Evolutionary conservation across 140 eudicot species (phyloP), one percentile per base, ranked within the genome.

Genomic region (Bidens hawaiensis): DNA sequence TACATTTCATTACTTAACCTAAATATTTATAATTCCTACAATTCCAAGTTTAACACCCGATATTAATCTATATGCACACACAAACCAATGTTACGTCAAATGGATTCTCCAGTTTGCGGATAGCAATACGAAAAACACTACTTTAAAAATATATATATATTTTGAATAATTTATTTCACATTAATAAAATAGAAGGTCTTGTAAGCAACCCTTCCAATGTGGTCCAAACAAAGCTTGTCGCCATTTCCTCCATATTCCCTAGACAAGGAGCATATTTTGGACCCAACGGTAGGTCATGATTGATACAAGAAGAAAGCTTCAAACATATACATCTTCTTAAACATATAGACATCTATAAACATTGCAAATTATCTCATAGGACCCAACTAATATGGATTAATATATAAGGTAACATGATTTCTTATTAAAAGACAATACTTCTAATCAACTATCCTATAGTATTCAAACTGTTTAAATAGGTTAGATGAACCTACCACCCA

Each of bases 241-340:
- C 21, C 58, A 62, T 62, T 52, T 49, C 15, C n/a, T 65, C n/a
- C 76, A 62, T 42, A 42, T 42, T 42, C 49, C 49, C 18, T 42
- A 42, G 49, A 71, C 76, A 49, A 48, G 17, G 59, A 52, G 76
- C 64, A 61, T 62, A 62, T 42, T 71, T 62, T 62, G 70, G 76
- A 51, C 70, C 64, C 71, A 62, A 71, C 50, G 52, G 76, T 71
- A 40, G 45, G 76, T 25, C 40, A 62, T 62, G 30, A 71, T 62
- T 52, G 47, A 71, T 52, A 28, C 71, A 62, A 62, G 14, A 71
- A 71, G 76, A 51, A 53, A 56, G 55, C 76, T 63, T 62, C 71
- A 62, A 71, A 51, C 71, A 63, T 63, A 51, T 63, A 62, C 48
- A 21, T 71, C 71, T 62, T 53, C 60, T 62, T 70, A 70, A 51